Evolutionary conservation across 2,329 filamentous ascomycete genomes (phyloP), one percentile per base, ranked within the genome.

Genomic region (Fusarium sp.): DNA sequence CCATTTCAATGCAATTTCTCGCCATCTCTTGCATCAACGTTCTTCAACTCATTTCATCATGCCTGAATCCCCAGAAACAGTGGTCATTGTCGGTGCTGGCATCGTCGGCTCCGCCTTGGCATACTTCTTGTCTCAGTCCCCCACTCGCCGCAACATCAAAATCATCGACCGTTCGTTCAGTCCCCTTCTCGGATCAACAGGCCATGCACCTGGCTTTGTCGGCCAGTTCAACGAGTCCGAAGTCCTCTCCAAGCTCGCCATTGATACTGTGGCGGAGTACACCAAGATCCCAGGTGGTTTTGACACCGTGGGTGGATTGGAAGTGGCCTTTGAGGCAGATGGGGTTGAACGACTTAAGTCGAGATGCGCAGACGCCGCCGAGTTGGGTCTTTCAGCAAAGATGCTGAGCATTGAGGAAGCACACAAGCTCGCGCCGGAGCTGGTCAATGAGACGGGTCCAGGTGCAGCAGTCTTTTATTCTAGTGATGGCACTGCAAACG

Each of bases 201-300:
- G 73, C 0, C 67, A 70, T 2, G 73, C 73, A 0, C 73, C 73
- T 0, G 73, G 73, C 0, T 73, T 74, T 8, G 36, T 74, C 3
- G 73, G 73, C 1, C 73, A 74, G 5, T 74, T 70, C 50, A 74
- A 74, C 8, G 73, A 74, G 4, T 74, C 73, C 0, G 44, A 68
- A 1, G 27, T 73, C 0, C 68, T 74, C 13, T 72, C 72, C 4
- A 70, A 55, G 4, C 65, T 74, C 1, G 73, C 73, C 2, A 58
- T 74, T 31, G 64, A 71, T 4, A 71, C 61, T 3, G 72, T 74
- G 1, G 51, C 62, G 0, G 71, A 74, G n/a, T 73, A 73, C 25
- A 33, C 49, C 27, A 66, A 70, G n/a, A 63, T 74, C 0, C 73
- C 73, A 0, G 64, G 67, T 9, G 73, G 73, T 0, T 74, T 74